phyloP scores from a whole-genome alignment of 2,329 filamentous ascomycete genomes.

The Fusarium hainanense region DNA sequence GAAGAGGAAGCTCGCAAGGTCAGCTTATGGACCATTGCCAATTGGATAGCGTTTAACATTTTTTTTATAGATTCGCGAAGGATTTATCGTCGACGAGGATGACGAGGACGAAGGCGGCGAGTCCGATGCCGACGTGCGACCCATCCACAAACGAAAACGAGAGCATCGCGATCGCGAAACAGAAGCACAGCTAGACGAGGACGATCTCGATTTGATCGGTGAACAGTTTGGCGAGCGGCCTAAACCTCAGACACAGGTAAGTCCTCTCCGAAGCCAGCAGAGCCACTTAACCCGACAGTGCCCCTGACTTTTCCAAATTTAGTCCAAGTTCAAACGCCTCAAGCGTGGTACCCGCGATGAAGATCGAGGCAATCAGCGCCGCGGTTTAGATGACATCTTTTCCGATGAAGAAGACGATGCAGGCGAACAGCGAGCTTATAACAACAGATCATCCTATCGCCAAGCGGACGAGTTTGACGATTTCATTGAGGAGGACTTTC shows the following conservation, averaged over 20 bases:
- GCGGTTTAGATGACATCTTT: conserved; percentile 91
- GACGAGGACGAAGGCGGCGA: conserved; percentile 78
- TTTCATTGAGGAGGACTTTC: conserved; percentile 97
- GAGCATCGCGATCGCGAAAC: conserved; percentile 80
- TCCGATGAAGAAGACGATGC: conserved; percentile 90
- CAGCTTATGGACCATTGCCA: conserved; percentile 44
- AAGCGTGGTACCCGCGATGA: conserved; percentile 88
- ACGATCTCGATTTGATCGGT: conserved; percentile 95
- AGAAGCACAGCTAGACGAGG: conserved; percentile 91
- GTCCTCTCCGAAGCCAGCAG: conserved; percentile 36
- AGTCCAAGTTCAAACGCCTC: conserved; percentile 95
- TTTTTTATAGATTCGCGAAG: conserved; percentile 78
- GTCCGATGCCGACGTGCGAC: conserved; percentile 63
- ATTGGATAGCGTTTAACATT: conserved; percentile 23
- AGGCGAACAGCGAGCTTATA: conserved; percentile 64
- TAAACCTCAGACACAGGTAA: conserved; percentile 76
- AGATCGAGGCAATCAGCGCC: conserved; percentile 71
- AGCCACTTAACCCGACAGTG: not conserved
- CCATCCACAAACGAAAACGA: conserved; percentile 76
- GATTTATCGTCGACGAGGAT: conserved; percentile 95
- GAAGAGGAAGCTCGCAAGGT: conserved; percentile 85
- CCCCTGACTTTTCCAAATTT: conserved; percentile 1
- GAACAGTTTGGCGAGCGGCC: conserved; percentile 75
- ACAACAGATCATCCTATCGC: conserved; percentile 61
- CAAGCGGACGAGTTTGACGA: conserved; percentile 86